Conservation (phyloP, 352 stramenopile genomes). For the Phytopythium aichiense region DNA sequence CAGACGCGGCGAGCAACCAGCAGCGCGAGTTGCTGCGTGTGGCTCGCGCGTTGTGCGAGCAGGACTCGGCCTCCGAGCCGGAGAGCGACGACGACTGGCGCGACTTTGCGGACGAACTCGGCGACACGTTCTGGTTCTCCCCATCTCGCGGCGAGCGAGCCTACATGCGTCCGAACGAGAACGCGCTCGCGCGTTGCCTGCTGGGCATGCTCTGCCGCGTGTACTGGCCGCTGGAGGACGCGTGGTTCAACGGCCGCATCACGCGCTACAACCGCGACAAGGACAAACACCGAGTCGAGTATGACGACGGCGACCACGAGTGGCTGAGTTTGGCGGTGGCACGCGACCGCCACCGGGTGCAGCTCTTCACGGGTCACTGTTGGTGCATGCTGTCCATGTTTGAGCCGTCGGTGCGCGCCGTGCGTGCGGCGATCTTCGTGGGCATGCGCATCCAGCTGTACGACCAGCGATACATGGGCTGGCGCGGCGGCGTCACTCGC, state of each 20-base stretch:
- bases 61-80: slow-evolving; percentile 66
- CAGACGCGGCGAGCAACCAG: slow-evolving; percentile 29
- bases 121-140: slow-evolving; percentile 79
- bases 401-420: slow-evolving; percentile 36
- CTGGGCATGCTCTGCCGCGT: slow-evolving; percentile 62
- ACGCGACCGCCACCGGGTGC: slow-evolving; percentile 34
- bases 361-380: slow-evolving; percentile 65
- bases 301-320: slow-evolving; percentile 76
- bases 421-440: slow-evolving; percentile 56
- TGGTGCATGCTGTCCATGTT: slow-evolving; percentile 76
- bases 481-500: slow-evolving; percentile 41
- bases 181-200: slow-evolving; percentile 41
- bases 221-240: slow-evolving; percentile 70
- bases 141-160: slow-evolving; percentile 53
- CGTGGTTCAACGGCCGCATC: slow-evolving; percentile 66
- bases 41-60: slow-evolving; percentile 37
- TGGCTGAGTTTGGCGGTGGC: slow-evolving; percentile 47
- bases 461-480: slow-evolving; percentile 40
- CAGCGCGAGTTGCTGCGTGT: slow-evolving; percentile 48
- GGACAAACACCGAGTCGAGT: slow-evolving; percentile 64
- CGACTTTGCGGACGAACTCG: slow-evolving; percentile 59
- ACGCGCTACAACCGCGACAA: slow-evolving; percentile 53
- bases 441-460: slow-evolving; percentile 47
- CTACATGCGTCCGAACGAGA: slow-evolving; percentile 68
- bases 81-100: slow-evolving; percentile 80